Base-by-base conservation (phyloP, 805 yeast species). In the Kodamaea fukazawae region DNA sequence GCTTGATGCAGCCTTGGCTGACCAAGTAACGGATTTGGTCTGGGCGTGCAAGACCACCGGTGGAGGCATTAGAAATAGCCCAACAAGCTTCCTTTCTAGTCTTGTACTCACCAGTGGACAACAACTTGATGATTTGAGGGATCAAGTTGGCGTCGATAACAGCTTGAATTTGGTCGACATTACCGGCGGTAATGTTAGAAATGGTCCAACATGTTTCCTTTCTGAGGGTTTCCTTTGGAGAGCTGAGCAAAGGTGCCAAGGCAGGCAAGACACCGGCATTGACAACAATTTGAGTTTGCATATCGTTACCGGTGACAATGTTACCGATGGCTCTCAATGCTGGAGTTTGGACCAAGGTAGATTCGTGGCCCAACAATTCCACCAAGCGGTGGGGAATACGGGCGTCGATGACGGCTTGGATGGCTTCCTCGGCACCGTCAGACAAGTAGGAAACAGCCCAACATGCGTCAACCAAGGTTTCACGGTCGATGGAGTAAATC, bases 191-290 rank as follows among this genome's bases (percentile, higher is more conserved):
- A 60, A 93, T 90, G 68, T 93, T 93, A 43, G 97, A 90, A 48
- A 93, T 83, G 28, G 99, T 91, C 99, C 99, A 93, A 71, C 99
- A 89, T 4, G 98, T 96, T 71, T 93, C 99, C 64, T 93, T 93
- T 60, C 93, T 82, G 52, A 93, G 84, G 12, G 93, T 79, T 63
- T 93, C 99, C 72, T 90, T 89, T 44, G 87, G 79, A 23, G 95
- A 85, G 47, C 78, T 72, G 54, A 93, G 75, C 49, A 93, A 74
- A 34, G 86, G 86, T 38, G 83, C 81, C 47, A 93, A 73, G 14
- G 96, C 96, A 26, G 85, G 81, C 55, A 93, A 73, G 10, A 91
- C 96, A 46, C 97, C 96, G 27, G 89, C 80, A 63, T 93, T 91
- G 55, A 93, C 86, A 35, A 91, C 91, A 42, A 87, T 81, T 67